phyloP scores from a whole-genome alignment of 108 stramenopile genomes.

The Mediolabrus comicus region DNA sequence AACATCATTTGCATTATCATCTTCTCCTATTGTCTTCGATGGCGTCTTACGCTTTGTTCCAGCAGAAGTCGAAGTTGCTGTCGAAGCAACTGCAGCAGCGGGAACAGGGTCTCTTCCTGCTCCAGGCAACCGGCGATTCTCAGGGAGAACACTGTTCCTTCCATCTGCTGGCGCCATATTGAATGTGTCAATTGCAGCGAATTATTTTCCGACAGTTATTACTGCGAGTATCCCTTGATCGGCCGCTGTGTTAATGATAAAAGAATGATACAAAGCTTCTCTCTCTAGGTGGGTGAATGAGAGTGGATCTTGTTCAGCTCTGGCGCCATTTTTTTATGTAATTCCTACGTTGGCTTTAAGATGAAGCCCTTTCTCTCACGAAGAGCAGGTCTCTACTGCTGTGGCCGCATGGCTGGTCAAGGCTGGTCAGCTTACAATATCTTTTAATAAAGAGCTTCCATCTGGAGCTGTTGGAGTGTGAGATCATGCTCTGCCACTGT shows the following conservation, averaged over 20 bases:
- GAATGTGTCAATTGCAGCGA: background rate
- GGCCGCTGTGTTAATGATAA: too few species aligned
- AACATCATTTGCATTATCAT: too few species aligned
- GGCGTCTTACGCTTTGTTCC: background rate
- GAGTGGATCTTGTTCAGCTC: too few species aligned
- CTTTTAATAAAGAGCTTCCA: conserved; percentile 38
- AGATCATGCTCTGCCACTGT: conserved; percentile 38
- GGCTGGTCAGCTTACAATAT: conserved; percentile 57
- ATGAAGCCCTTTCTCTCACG: conserved; percentile 34
- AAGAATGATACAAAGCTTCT: too few species aligned
- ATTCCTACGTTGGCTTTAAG: too few species aligned
- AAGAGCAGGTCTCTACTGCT: conserved; percentile 52
- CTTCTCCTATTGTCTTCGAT: too few species aligned
- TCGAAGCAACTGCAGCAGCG: background rate
- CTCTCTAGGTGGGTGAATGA: too few species aligned
- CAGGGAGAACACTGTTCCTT: background rate
- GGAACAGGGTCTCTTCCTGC: too few species aligned
- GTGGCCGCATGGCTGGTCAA: conserved; percentile 58
- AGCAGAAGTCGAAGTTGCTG: background rate
- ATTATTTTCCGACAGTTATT: too few species aligned
- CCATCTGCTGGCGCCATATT: background rate
- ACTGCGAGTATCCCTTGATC: too few species aligned
- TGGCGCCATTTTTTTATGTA: too few species aligned
- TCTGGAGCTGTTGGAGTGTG: conserved; percentile 11
- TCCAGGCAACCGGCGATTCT: background rate